These are phyloP conservation scores for Dryadomyces sulphureus DNA, from an alignment of 2,329 filamentous ascomycete species.

Conservation along the genomic window DNA sequence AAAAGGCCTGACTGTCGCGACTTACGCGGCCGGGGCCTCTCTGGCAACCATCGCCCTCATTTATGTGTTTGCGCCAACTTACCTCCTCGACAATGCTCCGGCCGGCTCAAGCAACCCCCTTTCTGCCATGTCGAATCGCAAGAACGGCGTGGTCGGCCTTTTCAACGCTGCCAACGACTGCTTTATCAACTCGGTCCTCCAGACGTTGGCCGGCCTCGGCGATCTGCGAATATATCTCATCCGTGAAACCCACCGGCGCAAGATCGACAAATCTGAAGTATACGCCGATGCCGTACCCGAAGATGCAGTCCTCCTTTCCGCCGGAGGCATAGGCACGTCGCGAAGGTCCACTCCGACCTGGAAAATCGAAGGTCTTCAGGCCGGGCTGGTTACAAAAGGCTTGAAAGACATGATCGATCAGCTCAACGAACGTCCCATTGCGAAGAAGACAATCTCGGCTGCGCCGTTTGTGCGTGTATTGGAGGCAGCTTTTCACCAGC, in stretches of 20 bases:
- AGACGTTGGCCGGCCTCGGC: slow-evolving; percentile 78
- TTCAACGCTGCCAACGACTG: slow-evolving; percentile 88
- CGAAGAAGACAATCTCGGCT: slow-evolving; percentile 85
- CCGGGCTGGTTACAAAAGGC: slow-evolving; percentile 69
- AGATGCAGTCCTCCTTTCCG: slow-evolving; percentile 10
- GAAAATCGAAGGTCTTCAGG: slow-evolving; percentile 56
- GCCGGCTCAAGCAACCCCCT: slow-evolving; percentile 23
- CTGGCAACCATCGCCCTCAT: slow-evolving; percentile 88
- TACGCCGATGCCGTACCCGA: slow-evolving; percentile 50
- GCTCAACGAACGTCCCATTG: slow-evolving; percentile 84
- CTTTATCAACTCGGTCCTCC: slow-evolving; percentile 92
- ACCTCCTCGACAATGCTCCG: slow-evolving; percentile 76
- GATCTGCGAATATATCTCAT: slow-evolving; percentile 88
- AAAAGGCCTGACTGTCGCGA: slow-evolving; percentile 68
- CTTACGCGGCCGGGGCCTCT: slow-evolving; percentile 89
- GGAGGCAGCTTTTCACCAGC: slow-evolving; percentile 74
- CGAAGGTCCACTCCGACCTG: slow-evolving; percentile 31
- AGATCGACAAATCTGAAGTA: slow-evolving; percentile 61
- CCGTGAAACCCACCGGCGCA: slow-evolving; percentile 72
- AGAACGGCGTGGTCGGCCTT: slow-evolving; percentile 79
- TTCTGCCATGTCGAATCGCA: slow-evolving; percentile 30
- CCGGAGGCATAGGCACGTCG: background rate
- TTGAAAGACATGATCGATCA: slow-evolving; percentile 86
- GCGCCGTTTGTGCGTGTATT: slow-evolving; percentile 70
- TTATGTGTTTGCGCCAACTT: slow-evolving; percentile 97